Percentiles rank a stretch among this genome's conserved stretches.
Evolutionary conservation across 2,329 filamentous ascomycete genomes (phyloP).

Genomic region (Pyricularia grisea): DNA sequence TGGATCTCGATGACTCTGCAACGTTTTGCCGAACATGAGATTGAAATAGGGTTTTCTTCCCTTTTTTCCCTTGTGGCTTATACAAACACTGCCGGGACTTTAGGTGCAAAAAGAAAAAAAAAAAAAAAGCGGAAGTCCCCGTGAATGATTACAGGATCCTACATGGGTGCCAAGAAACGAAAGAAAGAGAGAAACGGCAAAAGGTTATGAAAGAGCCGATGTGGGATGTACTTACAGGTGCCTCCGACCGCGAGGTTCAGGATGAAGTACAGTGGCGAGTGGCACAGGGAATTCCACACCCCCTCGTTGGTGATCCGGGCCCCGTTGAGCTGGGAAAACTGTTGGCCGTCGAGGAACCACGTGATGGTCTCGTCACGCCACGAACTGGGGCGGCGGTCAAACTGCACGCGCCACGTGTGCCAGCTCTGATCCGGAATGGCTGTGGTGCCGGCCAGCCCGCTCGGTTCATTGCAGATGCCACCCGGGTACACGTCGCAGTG

Average conservation of each 20-base stretch:
- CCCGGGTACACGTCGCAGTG: slow-evolving; percentile 35
- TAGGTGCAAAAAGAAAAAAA: too few species aligned
- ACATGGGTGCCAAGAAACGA: too few species aligned
- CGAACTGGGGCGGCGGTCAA: slow-evolving; percentile 29
- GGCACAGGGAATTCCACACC: slow-evolving; percentile 27
- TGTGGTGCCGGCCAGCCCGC: slow-evolving; percentile 25
- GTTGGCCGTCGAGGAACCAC: slow-evolving; percentile 34
- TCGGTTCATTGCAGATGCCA: slow-evolving; percentile 37
- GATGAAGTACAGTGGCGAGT: slow-evolving; percentile 10
- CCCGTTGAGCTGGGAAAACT: slow-evolving; percentile 33
- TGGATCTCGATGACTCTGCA: neutral
- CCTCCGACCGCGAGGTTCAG: slow-evolving; percentile 12
- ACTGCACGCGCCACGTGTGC: slow-evolving; percentile 36
- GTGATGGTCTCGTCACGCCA: slow-evolving; percentile 37
- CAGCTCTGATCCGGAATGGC: slow-evolving; percentile 32
- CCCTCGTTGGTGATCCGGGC: slow-evolving; percentile 14
- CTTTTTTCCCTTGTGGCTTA: neutral
- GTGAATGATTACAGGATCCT: neutral
- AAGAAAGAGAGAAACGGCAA: neutral
- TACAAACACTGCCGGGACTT: neutral
- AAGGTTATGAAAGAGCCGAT: neutral
- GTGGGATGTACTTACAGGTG: slow-evolving; percentile 27
- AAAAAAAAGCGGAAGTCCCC: neutral
- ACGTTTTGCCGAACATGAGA: slow-evolving; percentile 14
- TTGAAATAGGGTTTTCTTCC: neutral